phyloP scores from a whole-genome alignment of 1,284 basidiomycete genomes.

The Marasmius oreades region DNA sequence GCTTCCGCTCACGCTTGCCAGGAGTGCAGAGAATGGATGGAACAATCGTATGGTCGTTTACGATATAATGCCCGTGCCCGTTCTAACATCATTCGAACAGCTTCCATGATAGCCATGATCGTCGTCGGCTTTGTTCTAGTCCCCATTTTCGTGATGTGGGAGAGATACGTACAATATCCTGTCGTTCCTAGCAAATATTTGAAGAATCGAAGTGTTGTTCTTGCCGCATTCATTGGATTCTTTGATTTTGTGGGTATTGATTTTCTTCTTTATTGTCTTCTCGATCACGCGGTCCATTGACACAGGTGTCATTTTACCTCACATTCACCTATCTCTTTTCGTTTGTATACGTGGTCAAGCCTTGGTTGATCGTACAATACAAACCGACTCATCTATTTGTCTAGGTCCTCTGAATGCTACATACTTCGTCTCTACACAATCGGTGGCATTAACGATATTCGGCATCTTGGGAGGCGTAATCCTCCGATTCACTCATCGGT shows the following conservation, averaged over 20 bases:
- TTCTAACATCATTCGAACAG: slow-evolving; percentile 26
- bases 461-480: slow-evolving; percentile 57
- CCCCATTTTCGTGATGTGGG: slow-evolving; percentile 45
- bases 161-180: slow-evolving; percentile 47
- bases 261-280: slow-evolving; percentile 1
- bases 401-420: slow-evolving; percentile 46
- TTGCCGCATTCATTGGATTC: slow-evolving; percentile 63
- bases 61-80: not conserved
- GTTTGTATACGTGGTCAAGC: slow-evolving; percentile 58
- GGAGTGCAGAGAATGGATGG: slow-evolving; percentile 39
- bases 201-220: slow-evolving; percentile 54
- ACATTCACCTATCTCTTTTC: slow-evolving; percentile 60
- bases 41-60: slow-evolving; percentile 36
- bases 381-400: not conserved
- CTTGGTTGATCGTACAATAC: slow-evolving; percentile 36
- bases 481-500: slow-evolving; percentile 54
- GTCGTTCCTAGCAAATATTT: slow-evolving; percentile 56
- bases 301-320: slow-evolving; percentile 58
- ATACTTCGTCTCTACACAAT: slow-evolving; percentile 55
- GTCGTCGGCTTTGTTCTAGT: slow-evolving; percentile 45
- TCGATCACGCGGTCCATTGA: not conserved
- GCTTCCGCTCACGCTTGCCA: slow-evolving; percentile 61
- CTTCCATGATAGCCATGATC: slow-evolving; percentile 55
- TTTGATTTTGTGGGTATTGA: slow-evolving; percentile 57
- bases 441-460: slow-evolving; percentile 62